A percentile compares a stretch with the other conserved stretches of the same genome.
These are phyloP conservation scores for Neonectria sp. DNA, from an alignment of 2,329 filamentous ascomycete species.

Conservation along the genomic window DNA sequence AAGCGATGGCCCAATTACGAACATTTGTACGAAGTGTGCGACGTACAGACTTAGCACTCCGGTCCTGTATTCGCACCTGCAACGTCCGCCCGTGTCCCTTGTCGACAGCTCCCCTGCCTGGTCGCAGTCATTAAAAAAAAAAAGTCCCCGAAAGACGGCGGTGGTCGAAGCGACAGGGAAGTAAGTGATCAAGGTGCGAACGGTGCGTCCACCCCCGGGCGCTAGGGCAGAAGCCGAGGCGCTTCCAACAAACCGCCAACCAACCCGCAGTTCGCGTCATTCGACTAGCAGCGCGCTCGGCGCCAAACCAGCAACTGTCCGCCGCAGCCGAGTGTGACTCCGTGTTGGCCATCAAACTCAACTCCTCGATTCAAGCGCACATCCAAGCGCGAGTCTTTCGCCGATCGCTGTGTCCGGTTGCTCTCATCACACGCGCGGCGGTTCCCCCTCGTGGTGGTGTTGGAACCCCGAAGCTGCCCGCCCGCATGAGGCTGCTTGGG, in stretches of 20 bases:
- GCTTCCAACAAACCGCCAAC: conserved; percentile 11
- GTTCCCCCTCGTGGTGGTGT: conserved; percentile 25
- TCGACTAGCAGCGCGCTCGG: conserved; percentile 21
- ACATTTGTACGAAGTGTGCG: background rate
- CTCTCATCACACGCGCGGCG: conserved; percentile 28
- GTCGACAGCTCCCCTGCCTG: conserved; percentile 3
- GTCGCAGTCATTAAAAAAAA: conserved; percentile 17
- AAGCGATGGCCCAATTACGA: background rate
- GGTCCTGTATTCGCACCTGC: conserved; percentile 13
- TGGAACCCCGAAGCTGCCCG: conserved; percentile 30
- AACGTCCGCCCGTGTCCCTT: conserved; percentile 5
- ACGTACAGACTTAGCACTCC: background rate
- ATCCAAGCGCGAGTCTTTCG: conserved; percentile 33
- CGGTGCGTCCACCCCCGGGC: conserved; percentile 35
- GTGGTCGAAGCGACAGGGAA: conserved; percentile 28
- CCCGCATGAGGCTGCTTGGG: conserved; percentile 1
- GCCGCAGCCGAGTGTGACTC: conserved; percentile 31
- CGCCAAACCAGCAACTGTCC: conserved; percentile 22
- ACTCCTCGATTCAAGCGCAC: conserved; percentile 13
- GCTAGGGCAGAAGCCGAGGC: conserved; percentile 17
- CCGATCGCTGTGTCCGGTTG: conserved; percentile 15
- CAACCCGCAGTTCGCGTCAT: conserved; percentile 22
- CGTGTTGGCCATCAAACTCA: conserved; percentile 26
- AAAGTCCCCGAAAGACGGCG: conserved; percentile 31
- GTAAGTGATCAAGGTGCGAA: conserved; percentile 30